Evolutionary conservation across 192 early-diverging fungal genomes (phyloP), one percentile per base, ranked within the genome.

Genomic region (Dimargaris xerosporica): DNA sequence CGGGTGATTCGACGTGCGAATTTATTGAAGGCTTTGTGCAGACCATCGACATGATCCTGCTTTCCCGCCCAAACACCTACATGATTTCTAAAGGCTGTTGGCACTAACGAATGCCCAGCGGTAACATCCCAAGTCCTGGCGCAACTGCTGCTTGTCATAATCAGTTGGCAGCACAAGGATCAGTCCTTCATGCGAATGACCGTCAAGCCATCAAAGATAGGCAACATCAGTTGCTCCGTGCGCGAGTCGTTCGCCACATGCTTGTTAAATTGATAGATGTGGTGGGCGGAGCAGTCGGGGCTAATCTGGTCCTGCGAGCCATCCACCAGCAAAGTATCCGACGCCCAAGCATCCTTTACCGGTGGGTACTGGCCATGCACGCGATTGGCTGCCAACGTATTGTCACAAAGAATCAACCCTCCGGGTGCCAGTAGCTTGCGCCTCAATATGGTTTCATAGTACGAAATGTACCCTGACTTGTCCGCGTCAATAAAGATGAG

Each of bases 401-500:
- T 90, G 64, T 90, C 88, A 0, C 71, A 77, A 19, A 87, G 61
- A n/a, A 90, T 75, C 25, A 81, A 62, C 9, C 86, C 88, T 21
- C 68, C 29, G 10, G 78, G 69, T 2, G 74, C 25, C 6, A 90
- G 66, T 13, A 88, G 64, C 17, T 74, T 64, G n/a, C 73, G 69
- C n/a, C 85, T 76, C 31, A 90, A 64, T 50, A 85, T 73, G 12
- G 71, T 68, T 42, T 88, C 73, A 45, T 75, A 85, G 64, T 90
- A 87, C 2, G 69, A 67, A 52, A 74, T 73, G 62, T 90, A 88
- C 5, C 72, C 74, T 25, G 66, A 64, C 65, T 90, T 88, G 67
- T 90, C 79, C 0, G 88, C 88, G 62, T 90, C 88, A 41, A 88
- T 52, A 56, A 85, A 88, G 0, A 81, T 68, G 16, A 82, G 42